Conservation (phyloP, 352 stramenopile genomes). For the Ophiocytium majus region DNA sequence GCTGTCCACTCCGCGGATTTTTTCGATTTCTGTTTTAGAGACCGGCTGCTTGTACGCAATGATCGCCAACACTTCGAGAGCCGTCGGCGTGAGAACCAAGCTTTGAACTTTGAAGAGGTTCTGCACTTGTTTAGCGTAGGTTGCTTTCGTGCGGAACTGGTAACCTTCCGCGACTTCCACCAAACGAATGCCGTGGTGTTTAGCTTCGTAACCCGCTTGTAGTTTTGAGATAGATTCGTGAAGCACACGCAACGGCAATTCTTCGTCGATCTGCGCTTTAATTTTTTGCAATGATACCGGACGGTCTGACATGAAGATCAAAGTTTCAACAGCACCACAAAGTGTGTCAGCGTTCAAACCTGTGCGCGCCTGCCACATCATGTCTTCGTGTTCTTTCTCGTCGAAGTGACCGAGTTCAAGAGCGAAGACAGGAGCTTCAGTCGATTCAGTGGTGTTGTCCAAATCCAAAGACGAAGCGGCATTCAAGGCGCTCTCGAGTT, state of each 20-base stretch:
- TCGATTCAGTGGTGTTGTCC: not conserved
- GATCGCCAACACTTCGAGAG: slow-evolving; percentile 11
- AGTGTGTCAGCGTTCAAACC: not conserved
- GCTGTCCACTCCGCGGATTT: not conserved
- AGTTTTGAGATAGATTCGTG: slow-evolving; percentile 1
- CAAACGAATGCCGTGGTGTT: slow-evolving; percentile 11
- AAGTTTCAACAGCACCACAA: not conserved
- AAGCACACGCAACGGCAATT: not conserved
- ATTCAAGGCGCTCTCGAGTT: too few species aligned
- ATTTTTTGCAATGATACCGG: slow-evolving; percentile 1
- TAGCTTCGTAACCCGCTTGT: not conserved
- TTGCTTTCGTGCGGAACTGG: slow-evolving; percentile 9
- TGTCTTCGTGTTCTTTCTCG: not conserved
- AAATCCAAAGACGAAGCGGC: too few species aligned
- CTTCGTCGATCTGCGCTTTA: not conserved
- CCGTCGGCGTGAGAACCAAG: slow-evolving; percentile 4
- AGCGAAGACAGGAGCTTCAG: not conserved
- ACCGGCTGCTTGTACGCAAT: slow-evolving; percentile 10
- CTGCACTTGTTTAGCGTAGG: not conserved
- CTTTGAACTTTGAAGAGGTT: not conserved
- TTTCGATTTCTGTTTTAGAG: slow-evolving; percentile 12
- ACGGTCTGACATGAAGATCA: slow-evolving; percentile 16
- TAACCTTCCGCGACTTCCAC: slow-evolving; percentile 13
- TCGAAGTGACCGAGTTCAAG: not conserved
- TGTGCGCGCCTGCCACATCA: slow-evolving; percentile 5